These are phyloP conservation scores for Diplosphaera chodatii DNA, from an alignment of 139 green algal genomes.

Conservation along the genomic window DNA sequence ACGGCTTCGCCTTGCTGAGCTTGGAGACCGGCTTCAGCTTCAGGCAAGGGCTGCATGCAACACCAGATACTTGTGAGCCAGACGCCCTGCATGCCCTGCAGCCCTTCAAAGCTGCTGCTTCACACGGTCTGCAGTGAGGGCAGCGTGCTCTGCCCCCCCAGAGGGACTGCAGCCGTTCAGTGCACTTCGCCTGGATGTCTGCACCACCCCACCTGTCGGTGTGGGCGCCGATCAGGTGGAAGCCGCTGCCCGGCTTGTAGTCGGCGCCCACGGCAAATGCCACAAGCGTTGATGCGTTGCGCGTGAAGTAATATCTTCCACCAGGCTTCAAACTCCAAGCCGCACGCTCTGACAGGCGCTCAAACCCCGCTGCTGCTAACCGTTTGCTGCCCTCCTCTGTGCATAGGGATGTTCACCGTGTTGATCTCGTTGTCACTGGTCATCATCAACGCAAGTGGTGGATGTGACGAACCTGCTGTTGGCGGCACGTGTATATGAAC, in stretches of 20 bases:
- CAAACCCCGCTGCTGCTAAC: conserved; percentile 59
- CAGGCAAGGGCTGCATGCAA: conserved; percentile 58
- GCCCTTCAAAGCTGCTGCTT: background rate
- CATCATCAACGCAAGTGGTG: too few relatives aligned
- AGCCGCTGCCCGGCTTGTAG: conserved; percentile 78
- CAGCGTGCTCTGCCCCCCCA: too few relatives aligned
- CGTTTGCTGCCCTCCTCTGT: conserved; percentile 51
- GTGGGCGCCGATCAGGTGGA: conserved; percentile 92
- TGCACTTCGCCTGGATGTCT: too few relatives aligned
- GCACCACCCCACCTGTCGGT: conserved; percentile 87
- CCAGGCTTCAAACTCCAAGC: conserved; percentile 55
- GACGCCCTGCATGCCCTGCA: too few relatives aligned
- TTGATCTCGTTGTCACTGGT: too few relatives aligned
- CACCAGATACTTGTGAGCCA: background rate
- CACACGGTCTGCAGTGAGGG: too few relatives aligned
- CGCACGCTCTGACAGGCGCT: conserved; percentile 65
- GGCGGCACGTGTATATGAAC: too few relatives aligned
- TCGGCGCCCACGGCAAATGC: conserved; percentile 82
- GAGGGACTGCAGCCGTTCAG: too few relatives aligned
- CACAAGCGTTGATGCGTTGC: conserved; percentile 87
- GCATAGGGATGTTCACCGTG: background rate
- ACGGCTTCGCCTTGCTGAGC: conserved; percentile 44
- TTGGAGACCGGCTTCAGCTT: conserved; percentile 80
- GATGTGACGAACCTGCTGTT: too few relatives aligned
- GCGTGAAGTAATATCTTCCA: conserved; percentile 92